Base-by-base conservation (phyloP, 2,329 filamentous ascomycete genomes). In the Chrysoporthe puriensis region DNA sequence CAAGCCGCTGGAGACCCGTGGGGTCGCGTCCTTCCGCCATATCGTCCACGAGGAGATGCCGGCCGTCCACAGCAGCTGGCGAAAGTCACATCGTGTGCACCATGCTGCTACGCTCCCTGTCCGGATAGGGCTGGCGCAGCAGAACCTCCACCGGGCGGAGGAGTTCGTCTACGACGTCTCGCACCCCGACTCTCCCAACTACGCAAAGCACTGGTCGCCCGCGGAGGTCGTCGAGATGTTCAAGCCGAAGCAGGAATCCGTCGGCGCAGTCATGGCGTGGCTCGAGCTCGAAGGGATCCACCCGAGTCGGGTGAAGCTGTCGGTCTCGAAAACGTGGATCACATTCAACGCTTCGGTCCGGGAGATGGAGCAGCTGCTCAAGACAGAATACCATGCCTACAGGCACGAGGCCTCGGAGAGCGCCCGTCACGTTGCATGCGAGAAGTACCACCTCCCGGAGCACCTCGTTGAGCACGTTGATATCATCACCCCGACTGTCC, bases 211-310 rank as follows among this genome's bases (percentile, higher is more conserved):
- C 74, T 84, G 82, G 80, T 79, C 79, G 6, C 71, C 77, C 2
- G 75, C 81, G 34, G 75, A 83, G 71, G 74, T 85, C 2, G 75
- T 78, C 9, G 77, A 80, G 13, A 80, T 77, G 62, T 85, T 84
- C 74, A 77, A 81, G 9, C 79, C 80, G 0, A 72, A 70, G 16
- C 70, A 77, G 7, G 81, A 85, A 54, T 77, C 84, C 5, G 80
- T 88, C 3, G 77, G 82, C 18, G 76, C 81, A 1, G 84, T 88
- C 42, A 81, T 81, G 72, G 72, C 78, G 9, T 90, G 87, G 87
- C 79, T 89, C n/a, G 74, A 79, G 26, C 74, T 76, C 5, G 80
- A 82, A 32, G 88, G 87, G 8, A 85, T 90, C 56, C 73, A 79
- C 21, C 73, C 75, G 2, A 77, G 78, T 3, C 80, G 84, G 4